Conservation (phyloP, 2,329 filamentous ascomycete species). For the Colletotrichum agaves region DNA sequence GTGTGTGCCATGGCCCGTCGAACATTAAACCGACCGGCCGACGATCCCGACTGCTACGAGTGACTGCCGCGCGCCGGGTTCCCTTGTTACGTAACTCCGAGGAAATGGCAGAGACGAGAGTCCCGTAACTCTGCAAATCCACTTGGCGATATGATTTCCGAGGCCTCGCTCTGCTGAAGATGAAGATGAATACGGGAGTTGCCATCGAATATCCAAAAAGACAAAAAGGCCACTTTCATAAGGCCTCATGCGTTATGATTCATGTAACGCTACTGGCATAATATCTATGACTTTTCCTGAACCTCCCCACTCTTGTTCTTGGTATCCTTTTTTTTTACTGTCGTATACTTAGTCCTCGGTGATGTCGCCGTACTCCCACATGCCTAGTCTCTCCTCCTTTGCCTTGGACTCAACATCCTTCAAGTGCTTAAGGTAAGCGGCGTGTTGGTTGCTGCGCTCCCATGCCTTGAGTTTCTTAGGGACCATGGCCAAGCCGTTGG, state of each 20-base stretch:
- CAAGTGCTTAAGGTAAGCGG: constrained; percentile 76
- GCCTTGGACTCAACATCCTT: constrained; percentile 80
- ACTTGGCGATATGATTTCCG: neutral
- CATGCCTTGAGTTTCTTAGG: constrained; percentile 90
- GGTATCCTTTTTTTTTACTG: neutral
- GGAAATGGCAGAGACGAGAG: neutral
- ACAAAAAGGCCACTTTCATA: neutral
- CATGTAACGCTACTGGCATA: constrained; percentile 32
- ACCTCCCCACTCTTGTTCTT: neutral
- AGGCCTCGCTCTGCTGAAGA: neutral
- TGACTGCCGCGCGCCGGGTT: constrained; percentile 1
- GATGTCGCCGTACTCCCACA: constrained; percentile 99
- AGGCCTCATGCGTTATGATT: constrained; percentile 15
- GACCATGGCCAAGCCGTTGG: constrained; percentile 88
- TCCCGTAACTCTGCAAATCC: constrained; percentile 1
- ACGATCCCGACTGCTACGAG: constrained; percentile 10
- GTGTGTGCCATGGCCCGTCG: constrained; percentile 8
- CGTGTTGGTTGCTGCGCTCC: constrained; percentile 79
- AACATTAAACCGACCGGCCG: constrained; percentile 34
- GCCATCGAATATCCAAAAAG: neutral
- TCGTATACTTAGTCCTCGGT: constrained; percentile 78
- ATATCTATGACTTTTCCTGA: constrained; percentile 26
- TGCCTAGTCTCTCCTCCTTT: constrained; percentile 82
- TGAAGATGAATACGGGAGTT: neutral
- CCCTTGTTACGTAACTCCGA: constrained; percentile 25